phyloP scores from a whole-genome alignment of 1,284 basidiomycete species.

The Termitomyces sp. region DNA sequence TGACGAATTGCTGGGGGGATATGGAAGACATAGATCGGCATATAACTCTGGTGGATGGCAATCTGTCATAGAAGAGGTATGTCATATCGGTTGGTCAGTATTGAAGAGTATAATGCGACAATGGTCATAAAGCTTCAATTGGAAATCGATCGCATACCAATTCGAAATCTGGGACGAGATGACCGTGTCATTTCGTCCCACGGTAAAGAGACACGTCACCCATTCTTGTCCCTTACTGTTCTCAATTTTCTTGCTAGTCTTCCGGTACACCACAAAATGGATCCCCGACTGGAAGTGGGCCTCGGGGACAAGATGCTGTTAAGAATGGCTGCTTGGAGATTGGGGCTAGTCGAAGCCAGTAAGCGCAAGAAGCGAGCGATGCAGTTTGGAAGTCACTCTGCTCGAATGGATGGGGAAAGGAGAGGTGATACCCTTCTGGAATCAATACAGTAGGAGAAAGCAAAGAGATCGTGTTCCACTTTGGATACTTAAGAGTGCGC shows the following conservation, averaged over 20 bases:
- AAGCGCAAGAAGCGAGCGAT: conserved; percentile 86
- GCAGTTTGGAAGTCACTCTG: conserved; percentile 94
- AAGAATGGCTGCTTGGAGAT: conserved; percentile 58
- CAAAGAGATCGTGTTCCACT: background rate
- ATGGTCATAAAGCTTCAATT: conserved; percentile 69
- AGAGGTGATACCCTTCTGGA: conserved; percentile 46
- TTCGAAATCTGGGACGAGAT: conserved; percentile 89
- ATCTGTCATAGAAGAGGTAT: conserved; percentile 76
- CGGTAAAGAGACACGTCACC: conserved; percentile 87
- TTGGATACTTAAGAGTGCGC: background rate
- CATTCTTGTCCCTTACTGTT: conserved; percentile 80
- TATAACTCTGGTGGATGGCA: conserved; percentile 66
- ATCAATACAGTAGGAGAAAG: conserved; percentile 12
- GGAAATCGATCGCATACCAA: conserved; percentile 88
- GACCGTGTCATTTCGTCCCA: conserved; percentile 88
- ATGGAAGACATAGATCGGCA: conserved; percentile 82
- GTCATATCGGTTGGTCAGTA: background rate
- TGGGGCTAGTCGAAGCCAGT: conserved; percentile 70
- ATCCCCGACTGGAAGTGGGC: conserved; percentile 63
- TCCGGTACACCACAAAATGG: conserved; percentile 78
- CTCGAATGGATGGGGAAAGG: conserved; percentile 74
- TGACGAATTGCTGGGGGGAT: conserved; percentile 94
- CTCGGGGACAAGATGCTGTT: conserved; percentile 87
- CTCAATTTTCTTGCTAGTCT: conserved; percentile 70
- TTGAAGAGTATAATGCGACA: background rate